A percentile compares a stretch with the other conserved stretches of the same genome.
These are phyloP conservation scores for Talaromyces stipitatus DNA, from an alignment of 495 filamentous ascomycete genomes.

Conservation along the genomic window DNA sequence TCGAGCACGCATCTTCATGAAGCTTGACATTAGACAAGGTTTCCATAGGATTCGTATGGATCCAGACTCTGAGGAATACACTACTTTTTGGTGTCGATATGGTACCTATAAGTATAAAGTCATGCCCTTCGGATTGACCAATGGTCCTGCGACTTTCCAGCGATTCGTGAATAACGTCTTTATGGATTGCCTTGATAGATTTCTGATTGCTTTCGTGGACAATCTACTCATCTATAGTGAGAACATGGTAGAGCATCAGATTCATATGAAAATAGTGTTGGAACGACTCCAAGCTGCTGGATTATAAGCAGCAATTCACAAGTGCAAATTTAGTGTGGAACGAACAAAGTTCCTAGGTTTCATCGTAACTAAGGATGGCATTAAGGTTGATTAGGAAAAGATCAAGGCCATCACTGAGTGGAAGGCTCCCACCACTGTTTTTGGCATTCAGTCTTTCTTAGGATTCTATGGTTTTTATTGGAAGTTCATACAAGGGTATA, in stretches of 20 bases:
- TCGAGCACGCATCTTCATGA: constrained; percentile 30
- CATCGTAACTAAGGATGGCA: constrained; percentile 13
- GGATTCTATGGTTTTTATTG: constrained; percentile 26
- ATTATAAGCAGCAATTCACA: constrained; percentile 13
- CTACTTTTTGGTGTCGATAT: constrained; percentile 19
- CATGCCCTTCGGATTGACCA: constrained; percentile 23
- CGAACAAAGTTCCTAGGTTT: constrained; percentile 18
- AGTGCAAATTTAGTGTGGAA: constrained; percentile 20
- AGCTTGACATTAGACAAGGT: constrained; percentile 34
- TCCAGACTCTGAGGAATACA: constrained; percentile 18
- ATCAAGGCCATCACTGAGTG: constrained; percentile 15
- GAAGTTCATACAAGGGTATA: constrained; percentile 20
- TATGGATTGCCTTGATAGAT: constrained; percentile 14
- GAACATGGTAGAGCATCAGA: constrained; percentile 14
- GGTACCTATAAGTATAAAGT: constrained; percentile 23
- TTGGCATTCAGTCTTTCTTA: constrained; percentile 10
- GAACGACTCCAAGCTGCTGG: constrained; percentile 6
- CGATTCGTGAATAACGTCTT: constrained; percentile 22
- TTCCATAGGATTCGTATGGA: constrained; percentile 29
- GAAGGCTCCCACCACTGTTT: constrained; percentile 9
- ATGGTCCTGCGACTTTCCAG: constrained; percentile 18
- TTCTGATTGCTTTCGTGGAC: constrained; percentile 23
- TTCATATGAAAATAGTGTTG: constrained; percentile 14
- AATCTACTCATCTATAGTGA: constrained; percentile 27
- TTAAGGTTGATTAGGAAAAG: constrained; percentile 14